phyloP scores from a whole-genome alignment of 768 basidiomycete species.

The Boletus fagicola region DNA sequence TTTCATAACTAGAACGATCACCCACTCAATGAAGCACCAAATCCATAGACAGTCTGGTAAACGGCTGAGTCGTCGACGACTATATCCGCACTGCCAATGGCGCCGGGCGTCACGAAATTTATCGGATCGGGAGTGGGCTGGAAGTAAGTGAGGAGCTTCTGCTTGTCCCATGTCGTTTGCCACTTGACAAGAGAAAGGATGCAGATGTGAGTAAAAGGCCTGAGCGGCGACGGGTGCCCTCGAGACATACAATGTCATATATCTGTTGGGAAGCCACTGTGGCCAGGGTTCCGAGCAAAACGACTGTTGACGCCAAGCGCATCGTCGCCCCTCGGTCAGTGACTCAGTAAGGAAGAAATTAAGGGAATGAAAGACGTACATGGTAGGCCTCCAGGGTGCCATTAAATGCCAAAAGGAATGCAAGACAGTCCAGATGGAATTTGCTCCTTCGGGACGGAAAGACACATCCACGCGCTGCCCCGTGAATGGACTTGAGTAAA shows the following conservation, averaged over 20 bases:
- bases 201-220: background rate
- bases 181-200: slow-evolving; percentile 37
- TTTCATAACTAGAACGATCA: background rate
- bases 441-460: slow-evolving; percentile 1
- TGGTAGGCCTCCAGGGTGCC: background rate
- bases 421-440: slow-evolving; percentile 5
- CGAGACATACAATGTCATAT: slow-evolving; percentile 46
- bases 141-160: slow-evolving; percentile 32
- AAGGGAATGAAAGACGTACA: slow-evolving; percentile 8
- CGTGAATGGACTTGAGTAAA: background rate
- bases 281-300: slow-evolving; percentile 21
- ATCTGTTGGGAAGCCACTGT: slow-evolving; percentile 47
- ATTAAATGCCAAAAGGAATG: slow-evolving; percentile 19
- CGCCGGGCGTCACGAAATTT: slow-evolving; percentile 43
- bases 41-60: slow-evolving; percentile 66
- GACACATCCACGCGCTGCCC: background rate
- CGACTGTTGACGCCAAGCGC: slow-evolving; percentile 15
- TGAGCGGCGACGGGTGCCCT: background rate
- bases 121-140: slow-evolving; percentile 31
- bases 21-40: slow-evolving; percentile 65
- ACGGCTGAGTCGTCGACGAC: slow-evolving; percentile 50
- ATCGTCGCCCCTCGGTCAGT: slow-evolving; percentile 7
- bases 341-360: background rate
- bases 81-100: slow-evolving; percentile 61
- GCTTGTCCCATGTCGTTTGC: slow-evolving; percentile 47